A percentile compares a stretch with the other conserved stretches of the same genome.
phyloP scores from a whole-genome alignment of 495 filamentous ascomycete genomes.

The Margaritispora aquatica region DNA sequence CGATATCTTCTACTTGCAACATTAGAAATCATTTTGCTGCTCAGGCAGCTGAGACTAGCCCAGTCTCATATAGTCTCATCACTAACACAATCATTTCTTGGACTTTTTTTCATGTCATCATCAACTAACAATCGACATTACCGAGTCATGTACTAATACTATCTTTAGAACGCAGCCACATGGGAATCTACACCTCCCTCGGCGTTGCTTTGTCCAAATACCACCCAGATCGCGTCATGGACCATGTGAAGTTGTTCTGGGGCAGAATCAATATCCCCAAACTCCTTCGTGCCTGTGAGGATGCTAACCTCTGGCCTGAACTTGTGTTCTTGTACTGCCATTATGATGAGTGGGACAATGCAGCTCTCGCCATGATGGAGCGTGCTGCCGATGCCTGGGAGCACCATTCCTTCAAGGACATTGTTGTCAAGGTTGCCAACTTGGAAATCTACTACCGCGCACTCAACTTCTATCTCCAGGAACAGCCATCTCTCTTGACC shows the following conservation, averaged over 20 bases:
- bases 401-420: slow-evolving; percentile 99
- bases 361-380: slow-evolving; percentile 98
- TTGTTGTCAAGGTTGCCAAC: slow-evolving; percentile 96
- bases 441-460: slow-evolving; percentile 98
- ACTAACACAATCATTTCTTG: slow-evolving; percentile 3
- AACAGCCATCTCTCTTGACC: slow-evolving; percentile 91
- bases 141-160: too few species aligned
- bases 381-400: slow-evolving; percentile 97
- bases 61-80: too few species aligned
- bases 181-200: slow-evolving; percentile 95
- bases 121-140: too few species aligned
- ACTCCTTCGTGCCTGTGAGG: slow-evolving; percentile 92
- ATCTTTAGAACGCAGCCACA: slow-evolving; percentile 37
- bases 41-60: too few species aligned
- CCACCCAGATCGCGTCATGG: slow-evolving; percentile 94
- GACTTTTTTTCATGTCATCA: too few species aligned
- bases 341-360: slow-evolving; percentile 99
- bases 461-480: slow-evolving; percentile 95
- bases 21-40: too few species aligned
- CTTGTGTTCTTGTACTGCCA: slow-evolving; percentile 98
- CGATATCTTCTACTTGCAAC: too few species aligned
- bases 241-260: slow-evolving; percentile 99
- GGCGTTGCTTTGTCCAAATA: slow-evolving; percentile 95
- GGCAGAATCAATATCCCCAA: slow-evolving; percentile 97
- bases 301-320: slow-evolving; percentile 95